Evolutionary conservation across 768 basidiomycete genomes (phyloP), one percentile per base, ranked within the genome.

Genomic region (Russula vinacea): DNA sequence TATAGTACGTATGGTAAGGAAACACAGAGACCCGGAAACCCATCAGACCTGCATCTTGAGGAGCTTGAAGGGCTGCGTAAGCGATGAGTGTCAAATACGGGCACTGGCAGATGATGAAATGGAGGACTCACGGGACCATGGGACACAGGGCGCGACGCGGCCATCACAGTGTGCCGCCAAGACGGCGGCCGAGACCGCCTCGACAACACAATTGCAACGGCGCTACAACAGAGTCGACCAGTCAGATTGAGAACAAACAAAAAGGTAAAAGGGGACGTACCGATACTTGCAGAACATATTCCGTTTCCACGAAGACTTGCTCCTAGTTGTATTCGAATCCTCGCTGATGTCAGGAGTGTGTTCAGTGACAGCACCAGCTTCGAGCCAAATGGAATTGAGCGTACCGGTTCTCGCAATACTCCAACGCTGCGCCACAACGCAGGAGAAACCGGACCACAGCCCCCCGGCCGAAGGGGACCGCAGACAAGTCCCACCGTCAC

Each of bases 161-260:
- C 62, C 35, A 47, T 49, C 52, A 49, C 57, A 64, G 24, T 40
- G 51, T 24, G 52, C 7, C 56, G 40, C 42, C 57, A 37, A 59
- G 53, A 52, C 62, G 9, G 44, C 33, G 51, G 62, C 57, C 62
- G 57, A 64, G 51, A 37, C 62, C 26, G 62, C 29, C 26, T 24
- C 44, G 16, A 47, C 19, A 40, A 44, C 57, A 32, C 51, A 14
- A 11, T 17, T 47, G 62, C 57, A 53, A 54, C 52, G 40, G 62
- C 52, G 62, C 62, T 64, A 39, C 8, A 56, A 1, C 10, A 17
- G 22, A 44, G 9, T 5, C n/a, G 17, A 42, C 22, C 45, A 29
- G 49, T 29, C 16, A 35, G 50, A 47, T 14, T 22, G 47, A 24
- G 29, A 35, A 59, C 22, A 1, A 7, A n/a, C n/a, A 1, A 32